Base-by-base conservation (phyloP, 352 stramenopile genomes). In the Pelagophyceae sp. region DNA sequence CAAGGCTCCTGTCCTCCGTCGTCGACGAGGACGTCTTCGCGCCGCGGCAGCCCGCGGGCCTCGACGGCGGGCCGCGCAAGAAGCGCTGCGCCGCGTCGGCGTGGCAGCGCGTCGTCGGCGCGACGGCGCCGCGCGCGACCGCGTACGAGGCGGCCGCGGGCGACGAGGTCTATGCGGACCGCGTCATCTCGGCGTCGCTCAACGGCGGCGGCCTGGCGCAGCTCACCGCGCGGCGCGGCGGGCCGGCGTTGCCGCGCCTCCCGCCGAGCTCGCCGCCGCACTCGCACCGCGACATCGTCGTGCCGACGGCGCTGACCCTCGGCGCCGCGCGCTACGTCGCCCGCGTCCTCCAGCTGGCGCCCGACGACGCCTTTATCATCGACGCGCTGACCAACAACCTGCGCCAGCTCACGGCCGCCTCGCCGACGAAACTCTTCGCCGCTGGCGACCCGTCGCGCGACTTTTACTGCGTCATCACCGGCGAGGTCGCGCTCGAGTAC, bases 401-500 rank as follows among this genome's bases (percentile, higher is more conserved):
- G 54, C 2, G 15, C 54, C 19, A 40, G 29, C 2, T 38, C 19
- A 29, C 31, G 3, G 6, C 29, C 54, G 15, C 54, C 11, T 3
- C 15, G 61, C 67, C 33, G 2, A 20, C 2, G 35, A 31, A 27
- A 19, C 5, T 58, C 38, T 74, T 60, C 38, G 67, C 17, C 33
- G 11, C n/a, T 1, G 67, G 67, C 67, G 67, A 74, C 15, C 1
- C 6, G 5, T 0, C 35, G 17, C 23, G 0, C 35, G 19, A 29
- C 23, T 74, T 74, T n/a, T 74, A 37, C 67, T 50, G 33, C 67
- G 67, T 74, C 67, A 1, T 74, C 67, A 54, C 31, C 2, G 67
- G 67, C 33, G 2, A 3, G 5, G 35, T 74, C 29, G 38, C 17
- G 3, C 3, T 23, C 29, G 6, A 23, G 15, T 15, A 37, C 15